Conservation (phyloP, 2,329 filamentous ascomycete genomes). For the Teratosphaeria viscida region DNA sequence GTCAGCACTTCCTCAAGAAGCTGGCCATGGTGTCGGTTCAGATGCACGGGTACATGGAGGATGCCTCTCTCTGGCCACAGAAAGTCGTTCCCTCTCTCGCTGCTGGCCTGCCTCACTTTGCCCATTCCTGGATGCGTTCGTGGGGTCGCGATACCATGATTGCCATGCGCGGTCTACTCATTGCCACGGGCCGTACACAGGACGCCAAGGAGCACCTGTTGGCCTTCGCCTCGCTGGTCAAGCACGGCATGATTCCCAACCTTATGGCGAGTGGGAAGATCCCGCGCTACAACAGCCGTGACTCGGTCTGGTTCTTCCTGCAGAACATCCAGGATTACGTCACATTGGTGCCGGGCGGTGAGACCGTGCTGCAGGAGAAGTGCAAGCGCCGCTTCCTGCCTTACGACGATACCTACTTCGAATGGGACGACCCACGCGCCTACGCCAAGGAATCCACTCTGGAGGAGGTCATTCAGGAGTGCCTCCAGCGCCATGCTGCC, state of each 20-base stretch:
- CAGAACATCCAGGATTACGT: constrained; percentile 93
- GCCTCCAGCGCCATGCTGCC: constrained; percentile 78
- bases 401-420: constrained; percentile 93
- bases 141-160: constrained; percentile 99
- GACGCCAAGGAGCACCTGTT: constrained; percentile 91
- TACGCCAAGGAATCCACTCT: constrained; percentile 79
- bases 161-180: constrained; percentile 78
- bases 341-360: constrained; percentile 67
- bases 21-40: constrained; percentile 87
- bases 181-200: constrained; percentile 77
- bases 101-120: constrained; percentile 87
- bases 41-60: constrained; percentile 79
- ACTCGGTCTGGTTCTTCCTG: constrained; percentile 96
- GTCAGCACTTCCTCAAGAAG: constrained; percentile 81
- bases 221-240: constrained; percentile 89
- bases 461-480: constrained; percentile 84
- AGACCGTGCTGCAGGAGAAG: constrained; percentile 61
- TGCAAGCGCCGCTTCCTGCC: constrained; percentile 81
- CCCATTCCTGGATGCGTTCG: constrained; percentile 86
- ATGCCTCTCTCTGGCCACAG: constrained; percentile 79
- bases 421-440: constrained; percentile 66
- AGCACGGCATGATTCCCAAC: constrained; percentile 98
- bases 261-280: constrained; percentile 74
- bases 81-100: constrained; percentile 79
- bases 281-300: constrained; percentile 88